These are phyloP conservation scores for Gardenia jasminoides DNA, from an alignment of 257 asterid genomes.

Conservation along the genomic window DNA sequence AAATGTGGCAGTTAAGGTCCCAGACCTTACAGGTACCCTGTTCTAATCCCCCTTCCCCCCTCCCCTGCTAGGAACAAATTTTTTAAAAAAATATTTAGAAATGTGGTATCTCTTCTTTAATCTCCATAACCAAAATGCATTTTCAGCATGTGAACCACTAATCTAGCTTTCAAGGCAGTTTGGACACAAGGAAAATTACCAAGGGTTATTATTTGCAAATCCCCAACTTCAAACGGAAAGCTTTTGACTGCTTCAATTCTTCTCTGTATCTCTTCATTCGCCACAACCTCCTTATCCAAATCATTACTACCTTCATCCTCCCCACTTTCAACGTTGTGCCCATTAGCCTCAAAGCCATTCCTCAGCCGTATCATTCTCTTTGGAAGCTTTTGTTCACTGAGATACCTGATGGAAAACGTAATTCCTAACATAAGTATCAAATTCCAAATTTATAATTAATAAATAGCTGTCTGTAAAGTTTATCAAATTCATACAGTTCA, in stretches of 20 bases:
- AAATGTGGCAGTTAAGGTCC: too few species aligned
- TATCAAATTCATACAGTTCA: not conserved
- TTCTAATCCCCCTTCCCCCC: too few species aligned
- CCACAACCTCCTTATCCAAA: conserved; percentile 53
- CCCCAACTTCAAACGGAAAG: conserved; percentile 63
- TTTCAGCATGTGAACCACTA: not conserved
- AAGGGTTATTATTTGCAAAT: conserved; percentile 63
- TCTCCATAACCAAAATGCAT: not conserved
- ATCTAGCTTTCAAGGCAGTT: not conserved
- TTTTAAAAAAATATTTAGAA: too few species aligned
- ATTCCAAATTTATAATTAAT: not conserved
- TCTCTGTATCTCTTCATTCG: conserved; percentile 47
- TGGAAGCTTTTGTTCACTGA: conserved; percentile 78
- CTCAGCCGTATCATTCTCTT: conserved; percentile 68
- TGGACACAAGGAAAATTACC: conserved; percentile 41
- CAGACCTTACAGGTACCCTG: too few species aligned
- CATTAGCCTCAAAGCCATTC: conserved; percentile 46
- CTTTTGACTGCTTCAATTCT: conserved; percentile 56
- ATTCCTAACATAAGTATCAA: conserved; percentile 16
- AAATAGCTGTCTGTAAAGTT: not conserved
- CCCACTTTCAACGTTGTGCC: conserved; percentile 36
- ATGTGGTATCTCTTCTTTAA: not conserved
- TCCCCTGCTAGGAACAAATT: too few species aligned
- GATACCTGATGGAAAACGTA: conserved; percentile 55
- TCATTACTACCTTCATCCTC: conserved; percentile 52